Conservation (phyloP, 192 early-diverging fungal genomes). For the Coemansia sp. region DNA sequence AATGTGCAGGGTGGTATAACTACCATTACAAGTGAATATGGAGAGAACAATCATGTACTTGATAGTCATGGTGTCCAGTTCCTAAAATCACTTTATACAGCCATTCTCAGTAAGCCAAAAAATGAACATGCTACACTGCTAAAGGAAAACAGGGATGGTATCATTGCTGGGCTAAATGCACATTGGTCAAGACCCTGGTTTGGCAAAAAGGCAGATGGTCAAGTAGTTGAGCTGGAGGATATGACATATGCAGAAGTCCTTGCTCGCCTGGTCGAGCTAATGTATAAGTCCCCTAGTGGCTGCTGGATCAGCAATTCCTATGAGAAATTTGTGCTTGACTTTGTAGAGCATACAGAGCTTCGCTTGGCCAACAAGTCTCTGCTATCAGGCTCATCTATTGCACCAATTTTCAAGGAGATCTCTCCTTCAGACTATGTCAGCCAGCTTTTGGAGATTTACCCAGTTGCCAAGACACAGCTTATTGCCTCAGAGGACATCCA, state of each 20-base stretch:
- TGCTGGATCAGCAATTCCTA: constrained; percentile 80
- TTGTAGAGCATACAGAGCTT: constrained; percentile 78
- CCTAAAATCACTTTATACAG: constrained; percentile 78
- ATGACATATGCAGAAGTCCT: constrained; percentile 91
- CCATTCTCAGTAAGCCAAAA: constrained; percentile 76
- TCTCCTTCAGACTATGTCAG: constrained; percentile 22
- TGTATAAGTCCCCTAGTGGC: constrained; percentile 67
- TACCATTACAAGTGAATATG: constrained; percentile 83
- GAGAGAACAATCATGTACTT: constrained; percentile 91
- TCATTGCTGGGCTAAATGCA: constrained; percentile 83
- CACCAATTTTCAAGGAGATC: neutral
- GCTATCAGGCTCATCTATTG: neutral
- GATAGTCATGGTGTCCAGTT: constrained; percentile 71
- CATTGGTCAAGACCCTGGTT: constrained; percentile 96
- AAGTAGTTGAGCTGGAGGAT: constrained; percentile 75
- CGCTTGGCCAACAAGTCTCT: constrained; percentile 55
- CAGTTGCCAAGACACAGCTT: constrained; percentile 5
- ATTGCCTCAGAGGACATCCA: constrained; percentile 29
- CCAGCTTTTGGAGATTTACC: constrained; percentile 7
- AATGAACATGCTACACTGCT: constrained; percentile 74
- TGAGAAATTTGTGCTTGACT: constrained; percentile 70
- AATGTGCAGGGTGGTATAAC: constrained; percentile 75
- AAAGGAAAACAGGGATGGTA: constrained; percentile 71
- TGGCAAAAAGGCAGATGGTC: constrained; percentile 73
- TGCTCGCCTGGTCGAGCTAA: constrained; percentile 73